Evolutionary conservation across 176 grass and related monocot species (phyloP), one percentile per base, ranked within the genome.

Genomic region (Ensete glaucum): DNA sequence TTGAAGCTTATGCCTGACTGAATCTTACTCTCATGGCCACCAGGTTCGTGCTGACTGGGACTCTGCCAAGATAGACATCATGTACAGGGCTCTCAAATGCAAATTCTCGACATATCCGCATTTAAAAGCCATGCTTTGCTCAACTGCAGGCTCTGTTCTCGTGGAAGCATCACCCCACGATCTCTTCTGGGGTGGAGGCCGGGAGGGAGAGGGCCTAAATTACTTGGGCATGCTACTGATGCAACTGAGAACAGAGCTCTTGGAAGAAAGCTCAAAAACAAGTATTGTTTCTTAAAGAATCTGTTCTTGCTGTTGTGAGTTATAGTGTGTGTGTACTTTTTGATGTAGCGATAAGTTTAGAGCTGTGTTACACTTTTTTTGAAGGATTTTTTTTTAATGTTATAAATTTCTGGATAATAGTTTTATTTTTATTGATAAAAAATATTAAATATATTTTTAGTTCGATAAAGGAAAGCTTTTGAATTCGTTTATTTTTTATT

Each of bases 91-190:
- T 69, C 62, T 87, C 65, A 91, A 87, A 82, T 84, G 81, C 85
- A 98, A 99, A 76, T 94, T 99, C 62, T 81, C 76, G 53, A 91
- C 70, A 7, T 89, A 91, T 11, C 84, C 82, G 8, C 78, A 93
- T 49, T 81, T 99, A 62, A 87, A 64, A 12, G 63, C 85, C 54
- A 91, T 94, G 95, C 85, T 99, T 77, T 2, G 83, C 50, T 94
- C 90, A 55, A 99, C 90, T 9, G 82, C 81, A 52, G 95, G 90
- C 62, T 94, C 88, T 67, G 86, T 99, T 81, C 95, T 99, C n/a
- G 95, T 94, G 0, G 95, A 94, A 83, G 50, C 90, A 20, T 99
- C 95, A 1, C 95, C 95, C 17, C 95, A 99, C 19, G 88, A 99
- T 85, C 77, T 94, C 70, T 99, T 98, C 85, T 98, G 90, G 88